Base-by-base conservation (phyloP, 495 filamentous ascomycete species). In the Darksidea phi region DNA sequence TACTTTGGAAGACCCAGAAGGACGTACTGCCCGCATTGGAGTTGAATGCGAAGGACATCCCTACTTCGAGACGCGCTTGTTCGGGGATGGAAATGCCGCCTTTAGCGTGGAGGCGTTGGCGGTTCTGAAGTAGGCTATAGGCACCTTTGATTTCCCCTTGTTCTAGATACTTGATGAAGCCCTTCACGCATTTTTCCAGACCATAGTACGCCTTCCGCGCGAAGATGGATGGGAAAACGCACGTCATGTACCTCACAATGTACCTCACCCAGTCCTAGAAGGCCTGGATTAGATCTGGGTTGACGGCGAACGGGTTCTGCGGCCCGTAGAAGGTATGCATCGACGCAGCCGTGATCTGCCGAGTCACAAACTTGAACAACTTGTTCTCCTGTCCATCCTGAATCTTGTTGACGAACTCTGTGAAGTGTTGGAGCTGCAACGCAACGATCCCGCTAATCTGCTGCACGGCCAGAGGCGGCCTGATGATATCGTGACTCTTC, bases 361-460 rank as follows among this genome's bases (percentile, higher is more conserved):
- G 47, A 23, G 50, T 54, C 1, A 61, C 28, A 21, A 54, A 58
- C 0, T 18, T 17, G 61, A 48, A 68, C 17, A 68, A 41, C 23
- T 61, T 57, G 5, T 20, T 48, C 37, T 64, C 48, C 12, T 43
- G 37, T 1, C 48, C 47, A n/a, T 57, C 51, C 20, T 34, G n/a
- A 10, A 64, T 54, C 1, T 34, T 26, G 25, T 67, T 56, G 1
- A 67, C 41, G 42, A 54, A 52, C 4, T 38, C 47, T 45, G 53
- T 72, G 20, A 72, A 52, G 28, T 69, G 66, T 23, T 63, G 38
- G 8, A 71, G 54, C 13, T 55, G 47, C 36, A 52, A 37, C 17
- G 58, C 67, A 54, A 72, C 74, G 69, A 79, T 76, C 13, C 67
- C 73, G 43, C 75, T 72, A 7, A 76, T 66, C n/a, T 57, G 43